Evolutionary conservation across 2,329 filamentous ascomycete species (phyloP), one percentile per base, ranked within the genome.

Genomic region (Botrytis byssoidea): DNA sequence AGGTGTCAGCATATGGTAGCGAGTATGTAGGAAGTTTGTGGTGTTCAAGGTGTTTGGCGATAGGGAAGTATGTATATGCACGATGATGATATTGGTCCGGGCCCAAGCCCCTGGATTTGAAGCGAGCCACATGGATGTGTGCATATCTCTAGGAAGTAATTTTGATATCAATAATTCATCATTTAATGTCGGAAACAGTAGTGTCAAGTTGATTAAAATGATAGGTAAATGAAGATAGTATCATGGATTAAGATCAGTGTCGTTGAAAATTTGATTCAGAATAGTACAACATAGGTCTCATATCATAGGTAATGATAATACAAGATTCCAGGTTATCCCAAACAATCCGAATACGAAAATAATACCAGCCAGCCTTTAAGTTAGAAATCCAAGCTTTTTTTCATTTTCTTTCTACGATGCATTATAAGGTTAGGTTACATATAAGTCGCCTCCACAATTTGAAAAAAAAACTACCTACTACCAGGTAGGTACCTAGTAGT

Each of bases 1-100:
- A n/a, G 79, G 81, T 22, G 77, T 83, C 63, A 80, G 79, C 76
- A 82, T 83, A 77, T 83, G 67, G 77, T 67, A 25, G 40, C 29
- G 66, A 32, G 10, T 5, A 14, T 51, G 35, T 66, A 42, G 51
- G 64, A 42, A 51, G 10, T 32, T n/a, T 40, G 51, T 63, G 67
- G 72, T 74, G 73, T 72, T 51, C 48, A 64, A 59, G 66, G 48
- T 32, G 51, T 65, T 40, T 35, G 55, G 66, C 37, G 18, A 57
- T 42, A 40, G 35, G 48, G 66, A 65, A 18, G 57, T 59, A 48
- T 71, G 57, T 59, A 42, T 65, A 51, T 63, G 68, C 44, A 63
- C 40, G 32, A 16, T 60, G 29, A 57, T 57, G n/a, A 57, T 57
- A 29, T 57, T 63, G 25, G 51, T 44, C n/a, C 9, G 55, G 42